phyloP scores from a whole-genome alignment of 2,329 filamentous ascomycete genomes.

The Cercospora zeae-maydis region DNA sequence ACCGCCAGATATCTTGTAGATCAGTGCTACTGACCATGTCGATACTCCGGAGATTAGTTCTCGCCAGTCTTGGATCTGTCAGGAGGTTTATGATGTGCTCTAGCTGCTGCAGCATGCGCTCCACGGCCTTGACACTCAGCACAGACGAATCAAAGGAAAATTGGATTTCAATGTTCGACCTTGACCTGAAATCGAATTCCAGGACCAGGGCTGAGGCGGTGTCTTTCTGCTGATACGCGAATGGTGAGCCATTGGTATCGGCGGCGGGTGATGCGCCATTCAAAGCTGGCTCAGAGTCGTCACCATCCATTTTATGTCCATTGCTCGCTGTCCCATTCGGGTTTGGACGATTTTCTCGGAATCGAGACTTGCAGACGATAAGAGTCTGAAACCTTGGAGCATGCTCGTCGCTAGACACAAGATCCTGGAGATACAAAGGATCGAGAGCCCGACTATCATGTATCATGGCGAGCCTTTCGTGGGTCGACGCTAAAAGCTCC shows the following conservation, averaged over 20 bases:
- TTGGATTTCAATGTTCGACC: not conserved
- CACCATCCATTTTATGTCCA: not conserved
- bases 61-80: not conserved
- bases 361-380: not conserved
- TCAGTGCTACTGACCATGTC: not conserved
- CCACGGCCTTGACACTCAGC: not conserved
- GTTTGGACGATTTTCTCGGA: not conserved
- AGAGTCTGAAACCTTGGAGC: not conserved
- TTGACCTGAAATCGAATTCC: not conserved
- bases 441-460: not conserved
- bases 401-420: not conserved
- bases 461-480: not conserved
- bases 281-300: not conserved
- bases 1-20: constrained; percentile 21
- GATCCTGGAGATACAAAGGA: not conserved
- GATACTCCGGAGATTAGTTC: not conserved
- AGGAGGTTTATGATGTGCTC: not conserved
- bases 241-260: not conserved
- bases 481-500: not conserved
- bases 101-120: constrained; percentile 1
- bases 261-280: not conserved
- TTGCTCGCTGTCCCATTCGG: not conserved
- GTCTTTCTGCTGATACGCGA: not conserved
- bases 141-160: not conserved
- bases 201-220: not conserved